A percentile compares a stretch with the other conserved stretches of the same genome.
Evolutionary conservation across 2,329 filamentous ascomycete species (phyloP).

Genomic region (Diaporthe citri): DNA sequence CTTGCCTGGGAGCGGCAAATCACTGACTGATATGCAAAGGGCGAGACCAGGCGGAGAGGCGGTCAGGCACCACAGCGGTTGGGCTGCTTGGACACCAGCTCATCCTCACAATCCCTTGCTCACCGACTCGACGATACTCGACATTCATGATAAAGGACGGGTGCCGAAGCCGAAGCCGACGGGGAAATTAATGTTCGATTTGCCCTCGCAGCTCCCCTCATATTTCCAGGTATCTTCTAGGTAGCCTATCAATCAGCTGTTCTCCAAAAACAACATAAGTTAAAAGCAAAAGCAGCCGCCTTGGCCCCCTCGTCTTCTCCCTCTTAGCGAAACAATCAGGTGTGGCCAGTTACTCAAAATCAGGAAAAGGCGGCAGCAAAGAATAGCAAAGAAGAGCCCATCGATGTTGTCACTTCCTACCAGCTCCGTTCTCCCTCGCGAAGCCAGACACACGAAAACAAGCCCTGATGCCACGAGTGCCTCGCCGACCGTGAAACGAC

Average conservation of each 20-base stretch:
- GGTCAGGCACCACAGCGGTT: not conserved
- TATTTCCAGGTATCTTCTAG: constrained; percentile 40
- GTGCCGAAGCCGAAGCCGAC: not conserved
- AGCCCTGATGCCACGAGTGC: constrained; percentile 18
- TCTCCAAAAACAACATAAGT: constrained; percentile 7
- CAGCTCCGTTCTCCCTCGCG: constrained; percentile 20
- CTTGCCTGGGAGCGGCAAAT: not conserved
- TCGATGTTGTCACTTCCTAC: constrained; percentile 11
- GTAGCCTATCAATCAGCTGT: constrained; percentile 33
- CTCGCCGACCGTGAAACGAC: constrained; percentile 13
- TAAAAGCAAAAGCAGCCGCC: constrained; percentile 10
- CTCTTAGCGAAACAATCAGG: constrained; percentile 19
- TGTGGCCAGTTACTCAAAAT: constrained; percentile 31
- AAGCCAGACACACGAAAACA: not conserved
- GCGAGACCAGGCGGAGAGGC: constrained; percentile 14
- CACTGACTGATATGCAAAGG: not conserved
- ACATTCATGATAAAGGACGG: not conserved
- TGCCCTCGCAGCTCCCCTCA: constrained; percentile 29
- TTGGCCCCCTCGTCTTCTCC: not conserved
- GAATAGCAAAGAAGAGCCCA: constrained; percentile 3
- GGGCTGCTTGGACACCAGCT: not conserved
- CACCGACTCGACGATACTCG: not conserved
- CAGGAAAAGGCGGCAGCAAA: constrained; percentile 13
- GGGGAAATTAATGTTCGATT: constrained; percentile 31
- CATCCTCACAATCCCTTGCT: not conserved